Evolutionary conservation across 208 protist species (phyloP), one percentile per base, ranked within the genome.

Genomic region (Sergeia podlipaevii): DNA sequence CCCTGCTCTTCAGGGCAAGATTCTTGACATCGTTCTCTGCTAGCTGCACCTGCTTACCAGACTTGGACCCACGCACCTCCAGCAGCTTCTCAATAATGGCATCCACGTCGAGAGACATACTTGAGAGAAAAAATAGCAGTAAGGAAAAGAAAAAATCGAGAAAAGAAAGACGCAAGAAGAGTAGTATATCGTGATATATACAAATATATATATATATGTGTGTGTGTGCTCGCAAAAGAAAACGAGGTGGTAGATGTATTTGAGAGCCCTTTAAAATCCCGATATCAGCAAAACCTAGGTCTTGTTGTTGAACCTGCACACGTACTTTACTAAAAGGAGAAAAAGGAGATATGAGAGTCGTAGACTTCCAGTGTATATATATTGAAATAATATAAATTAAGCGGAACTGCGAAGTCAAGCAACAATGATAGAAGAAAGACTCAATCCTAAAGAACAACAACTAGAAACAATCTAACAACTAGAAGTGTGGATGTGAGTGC

Each of bases 1-100:
- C 88, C 15, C 88, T 74, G 41, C 81, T 90, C 60, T 85, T 81
- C 53, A 89, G 52, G 23, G 73, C 70, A 26, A 97, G 70, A 36
- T 75, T 84, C 68, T 81, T 89, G 3, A 97, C 80, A 45, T 97
- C 91, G 48, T 85, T 89, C 67, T 97, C 91, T 2, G 77, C 55
- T 59, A 97, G 60, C 74, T 90, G 81, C 41, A 94, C 84, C 65
- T 91, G 79, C 65, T 93, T 93, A 5, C 87, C 89, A 1, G 85
- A 82, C 73, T 93, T 90, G 20, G 77, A 79, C 28, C 87, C 80
- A 39, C 93, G 81, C 13, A 93, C 91, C 73, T 95, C 91, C 13
- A 97, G 74, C 29, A 97, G 73, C 76, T 96, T 95, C 28, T 92
- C 87, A 63, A 97, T 93, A 41, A 97, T 92, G 18, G 67, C 60